These are phyloP conservation scores for Paramecium biaurelia DNA, from an alignment of 73 alveolate genomes.

Conservation along the genomic window DNA sequence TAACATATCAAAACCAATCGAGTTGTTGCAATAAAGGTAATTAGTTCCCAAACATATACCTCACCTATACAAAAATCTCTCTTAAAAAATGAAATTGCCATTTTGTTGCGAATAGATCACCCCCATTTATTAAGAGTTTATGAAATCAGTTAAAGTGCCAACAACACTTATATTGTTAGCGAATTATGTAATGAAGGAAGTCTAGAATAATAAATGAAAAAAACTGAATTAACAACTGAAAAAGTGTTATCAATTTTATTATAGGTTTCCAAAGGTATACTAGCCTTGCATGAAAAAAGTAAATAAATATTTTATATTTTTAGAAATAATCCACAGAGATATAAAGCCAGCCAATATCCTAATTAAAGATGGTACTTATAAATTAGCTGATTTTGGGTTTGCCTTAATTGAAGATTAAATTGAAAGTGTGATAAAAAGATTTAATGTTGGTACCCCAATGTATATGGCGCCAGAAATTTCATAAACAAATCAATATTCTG, in stretches of 20 bases:
- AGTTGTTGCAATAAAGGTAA: slow-evolving; percentile 24
- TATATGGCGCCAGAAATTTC: slow-evolving; percentile 66
- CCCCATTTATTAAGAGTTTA: neutral
- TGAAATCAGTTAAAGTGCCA: neutral
- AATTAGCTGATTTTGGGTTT: slow-evolving; percentile 65
- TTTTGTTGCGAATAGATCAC: neutral
- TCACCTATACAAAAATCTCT: neutral
- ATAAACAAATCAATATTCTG: slow-evolving; percentile 25
- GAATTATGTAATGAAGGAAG: neutral
- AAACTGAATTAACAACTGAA: neutral
- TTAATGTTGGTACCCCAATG: slow-evolving; percentile 66
- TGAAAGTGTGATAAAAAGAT: slow-evolving; percentile 34
- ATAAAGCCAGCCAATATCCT: slow-evolving; percentile 57
- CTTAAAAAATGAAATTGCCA: neutral
- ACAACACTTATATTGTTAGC: slow-evolving; percentile 10
- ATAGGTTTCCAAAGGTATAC: neutral
- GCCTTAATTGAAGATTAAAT: slow-evolving; percentile 43
- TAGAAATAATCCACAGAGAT: slow-evolving; percentile 59
- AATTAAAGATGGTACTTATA: slow-evolving; percentile 28
- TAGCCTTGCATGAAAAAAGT: slow-evolving; percentile 10
- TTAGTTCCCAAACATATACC: neutral
- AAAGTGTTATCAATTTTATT: neutral
- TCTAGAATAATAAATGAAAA: neutral
- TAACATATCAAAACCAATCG: neutral
- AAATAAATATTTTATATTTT: neutral